Conservation (phyloP, 1,284 basidiomycete genomes). For the Puccinia polysora region DNA sequence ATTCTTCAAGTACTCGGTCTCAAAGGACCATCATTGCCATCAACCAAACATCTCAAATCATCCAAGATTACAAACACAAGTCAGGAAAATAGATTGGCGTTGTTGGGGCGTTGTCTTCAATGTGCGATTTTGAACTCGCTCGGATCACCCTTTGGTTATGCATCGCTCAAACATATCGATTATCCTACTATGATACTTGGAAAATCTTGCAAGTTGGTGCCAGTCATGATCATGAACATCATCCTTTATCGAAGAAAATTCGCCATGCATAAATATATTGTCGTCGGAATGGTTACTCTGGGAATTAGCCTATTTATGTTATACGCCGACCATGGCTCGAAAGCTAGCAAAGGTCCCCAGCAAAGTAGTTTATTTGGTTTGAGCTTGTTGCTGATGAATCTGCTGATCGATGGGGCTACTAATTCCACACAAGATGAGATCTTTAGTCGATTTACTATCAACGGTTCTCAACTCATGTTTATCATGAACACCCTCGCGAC, state of each 20-base stretch:
- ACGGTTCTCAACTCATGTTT: slow-evolving; percentile 99
- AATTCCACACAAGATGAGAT: slow-evolving; percentile 99
- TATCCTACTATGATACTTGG: slow-evolving; percentile 98
- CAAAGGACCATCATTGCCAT: slow-evolving; percentile 48
- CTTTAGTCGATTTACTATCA: slow-evolving; percentile 70
- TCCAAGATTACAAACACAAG: slow-evolving; percentile 34
- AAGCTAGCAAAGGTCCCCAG: slow-evolving; percentile 57
- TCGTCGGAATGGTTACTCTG: slow-evolving; percentile 64
- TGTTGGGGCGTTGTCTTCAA: slow-evolving; percentile 71
- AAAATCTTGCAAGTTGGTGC: slow-evolving; percentile 96
- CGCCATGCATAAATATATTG: slow-evolving; percentile 52
- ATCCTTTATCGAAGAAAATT: slow-evolving; percentile 54
- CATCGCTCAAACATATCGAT: slow-evolving; percentile 87
- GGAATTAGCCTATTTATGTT: slow-evolving; percentile 97
- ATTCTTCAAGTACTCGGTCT: slow-evolving; percentile 63
- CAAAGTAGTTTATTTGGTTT: slow-evolving; percentile 60
- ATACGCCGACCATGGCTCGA: slow-evolving; percentile 58
- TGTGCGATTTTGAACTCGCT: slow-evolving; percentile 81
- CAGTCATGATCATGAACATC: slow-evolving; percentile 92
- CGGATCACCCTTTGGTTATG: slow-evolving; percentile 91
- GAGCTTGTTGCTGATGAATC: slow-evolving; percentile 72
- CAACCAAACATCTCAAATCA: slow-evolving; percentile 45
- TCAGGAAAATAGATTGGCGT: slow-evolving; percentile 52
- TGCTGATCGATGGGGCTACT: slow-evolving; percentile 83
- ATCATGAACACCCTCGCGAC: slow-evolving; percentile 87